Conservation (phyloP, 805 yeast genomes). For the Clavispora phyllophila region DNA sequence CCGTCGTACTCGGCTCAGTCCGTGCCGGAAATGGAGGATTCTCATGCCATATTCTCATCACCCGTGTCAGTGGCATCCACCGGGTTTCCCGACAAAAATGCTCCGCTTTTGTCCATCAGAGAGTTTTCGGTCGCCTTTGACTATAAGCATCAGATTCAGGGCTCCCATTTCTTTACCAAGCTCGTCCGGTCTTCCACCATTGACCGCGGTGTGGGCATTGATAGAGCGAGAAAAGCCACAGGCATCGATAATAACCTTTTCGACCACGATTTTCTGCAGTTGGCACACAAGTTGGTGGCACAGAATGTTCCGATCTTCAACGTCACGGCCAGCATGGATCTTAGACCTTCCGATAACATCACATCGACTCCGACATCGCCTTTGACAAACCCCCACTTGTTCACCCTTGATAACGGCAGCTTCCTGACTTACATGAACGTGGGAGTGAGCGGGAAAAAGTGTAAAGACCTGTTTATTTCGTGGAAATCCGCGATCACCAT, state of each 20-base stretch:
- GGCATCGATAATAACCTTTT: conserved; percentile 5
- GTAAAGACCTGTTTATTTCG: conserved; percentile 3
- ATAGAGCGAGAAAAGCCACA: conserved; percentile 1
- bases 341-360: conserved; percentile 2
- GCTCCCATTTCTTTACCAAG: conserved; percentile 7
- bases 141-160: conserved; percentile 6
- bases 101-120: conserved; percentile 1
- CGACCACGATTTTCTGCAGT: conserved; percentile 3
- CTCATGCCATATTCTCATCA: not conserved
- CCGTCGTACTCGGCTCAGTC: not conserved
- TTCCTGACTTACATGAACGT: conserved; percentile 11
- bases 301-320: conserved; percentile 9
- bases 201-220: not conserved
- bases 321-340: conserved; percentile 7
- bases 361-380: conserved; percentile 14
- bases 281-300: conserved; percentile 3
- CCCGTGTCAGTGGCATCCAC: not conserved
- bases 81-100: not conserved
- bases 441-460: conserved; percentile 1
- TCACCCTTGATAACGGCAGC: conserved; percentile 10
- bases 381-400: conserved; percentile 9
- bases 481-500: conserved; percentile 29
- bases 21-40: too few species aligned
- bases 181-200: not conserved
- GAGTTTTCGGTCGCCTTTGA: conserved; percentile 9